Base-by-base conservation (phyloP, 129 eudicot genomes). In the Tagetes patula region DNA sequence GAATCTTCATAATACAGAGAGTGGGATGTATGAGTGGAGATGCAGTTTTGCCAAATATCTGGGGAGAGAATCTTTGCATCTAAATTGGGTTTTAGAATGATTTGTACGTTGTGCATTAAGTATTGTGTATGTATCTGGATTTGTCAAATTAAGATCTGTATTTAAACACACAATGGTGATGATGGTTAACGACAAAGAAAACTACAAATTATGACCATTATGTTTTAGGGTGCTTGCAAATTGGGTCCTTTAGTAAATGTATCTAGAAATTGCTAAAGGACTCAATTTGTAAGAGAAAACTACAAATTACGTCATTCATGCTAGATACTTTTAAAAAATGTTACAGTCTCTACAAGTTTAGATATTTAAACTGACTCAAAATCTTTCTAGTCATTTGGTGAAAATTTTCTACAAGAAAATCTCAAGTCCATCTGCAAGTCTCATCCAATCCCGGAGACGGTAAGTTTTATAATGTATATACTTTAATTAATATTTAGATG, bases 351-450 rank as follows among this genome's bases (percentile, higher is more conserved):
- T 20, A 20, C 27, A 20, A 20, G 27, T 20, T 20, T 20, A 20
- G 27, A 20, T 20, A 20, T 20, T 20, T 20, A 27, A 63, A 36
- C 67, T 72, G 53, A 40, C 61, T 12, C 20, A n/a, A 6, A 20
- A 37, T 13, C 45, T 32, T 69, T 36, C 45, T 64, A 95, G 99
- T 81, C 71, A 31, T 88, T 95, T 73, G 89, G 83, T 27, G 87
- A 83, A 70, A 74, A 84, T 50, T 88, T 95, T 67, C 27, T 95
- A 10, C 88, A 84, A 75, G 99, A 85, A 82, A 91, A 88, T 78
- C 94, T 95, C 37, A 86, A 95, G 73, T 94, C 97, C 53, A 91
- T 90, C 77, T 88, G 80, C 42, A 91, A 88, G 75, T 95, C 99
- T 0, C 95, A 88, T 76, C 97, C 97, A 30, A 72, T 95, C 74